Conservation (phyloP, 805 yeast species). For the Teunomyces atbi region DNA sequence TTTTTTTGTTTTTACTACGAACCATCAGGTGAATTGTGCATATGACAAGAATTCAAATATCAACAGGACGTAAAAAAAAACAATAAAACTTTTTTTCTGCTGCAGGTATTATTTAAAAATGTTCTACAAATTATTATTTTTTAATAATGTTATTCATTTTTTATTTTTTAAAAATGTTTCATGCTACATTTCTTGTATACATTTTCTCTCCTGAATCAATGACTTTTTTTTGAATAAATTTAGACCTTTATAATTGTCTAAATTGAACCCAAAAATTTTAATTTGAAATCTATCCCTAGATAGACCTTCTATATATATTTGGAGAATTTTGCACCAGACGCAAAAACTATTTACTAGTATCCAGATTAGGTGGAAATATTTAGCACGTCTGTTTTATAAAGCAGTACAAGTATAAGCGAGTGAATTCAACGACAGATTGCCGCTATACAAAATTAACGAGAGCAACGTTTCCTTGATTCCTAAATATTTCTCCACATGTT, state of each 20-base stretch:
- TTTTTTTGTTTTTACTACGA: not conserved
- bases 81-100: not conserved
- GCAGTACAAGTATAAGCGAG: not conserved
- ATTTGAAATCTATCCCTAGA: not conserved
- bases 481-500: not conserved
- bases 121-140: not conserved
- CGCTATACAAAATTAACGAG: not conserved
- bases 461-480: not conserved
- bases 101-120: not conserved
- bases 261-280: conserved; percentile 4
- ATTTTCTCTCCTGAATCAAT: conserved; percentile 3
- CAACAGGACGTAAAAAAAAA: not conserved
- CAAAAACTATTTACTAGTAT: not conserved
- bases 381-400: not conserved
- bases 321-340: not conserved
- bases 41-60: not conserved
- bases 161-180: conserved; percentile 3
- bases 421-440: not conserved
- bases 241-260: conserved; percentile 4
- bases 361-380: not conserved
- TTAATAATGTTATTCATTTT: not conserved
- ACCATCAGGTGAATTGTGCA: not conserved
- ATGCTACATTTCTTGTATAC: conserved; percentile 3
- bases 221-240: conserved; percentile 2
- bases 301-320: not conserved